These are phyloP conservation scores for Leccinum variabile DNA, from an alignment of 1,284 basidiomycete genomes.

Conservation along the genomic window DNA sequence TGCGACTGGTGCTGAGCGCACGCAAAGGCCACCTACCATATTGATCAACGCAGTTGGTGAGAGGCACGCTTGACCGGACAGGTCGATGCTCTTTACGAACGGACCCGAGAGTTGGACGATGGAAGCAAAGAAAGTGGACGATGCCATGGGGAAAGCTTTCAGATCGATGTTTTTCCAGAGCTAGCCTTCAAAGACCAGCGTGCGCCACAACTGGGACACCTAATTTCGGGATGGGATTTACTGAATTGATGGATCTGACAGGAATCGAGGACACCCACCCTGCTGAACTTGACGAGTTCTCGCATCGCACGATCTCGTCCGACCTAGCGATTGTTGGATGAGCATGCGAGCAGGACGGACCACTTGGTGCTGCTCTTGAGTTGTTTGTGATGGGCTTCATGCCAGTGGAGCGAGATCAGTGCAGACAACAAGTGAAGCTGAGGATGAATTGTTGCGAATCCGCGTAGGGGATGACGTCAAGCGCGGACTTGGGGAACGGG, in stretches of 20 bases:
- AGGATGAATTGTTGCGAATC: slow-evolving; percentile 37
- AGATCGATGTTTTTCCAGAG: too few relatives aligned
- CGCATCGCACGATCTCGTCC: slow-evolving; percentile 70
- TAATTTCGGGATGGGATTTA: slow-evolving; percentile 36
- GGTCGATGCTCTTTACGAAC: too few relatives aligned
- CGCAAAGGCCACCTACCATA: too few relatives aligned
- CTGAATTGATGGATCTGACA: slow-evolving; percentile 15
- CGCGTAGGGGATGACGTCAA: slow-evolving; percentile 41
- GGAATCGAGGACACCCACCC: slow-evolving; percentile 51
- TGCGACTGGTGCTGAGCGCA: too few relatives aligned
- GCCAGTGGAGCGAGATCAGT: slow-evolving; percentile 44
- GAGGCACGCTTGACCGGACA: too few relatives aligned
- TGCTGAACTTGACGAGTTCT: slow-evolving; percentile 77
- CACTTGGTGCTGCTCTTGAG: slow-evolving; percentile 47
- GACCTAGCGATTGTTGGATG: slow-evolving; percentile 62
- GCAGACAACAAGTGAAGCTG: slow-evolving; percentile 59
- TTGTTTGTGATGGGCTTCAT: slow-evolving; percentile 54
- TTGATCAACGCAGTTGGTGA: too few relatives aligned
- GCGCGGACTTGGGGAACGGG: slow-evolving; percentile 55
- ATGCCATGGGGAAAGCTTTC: too few relatives aligned
- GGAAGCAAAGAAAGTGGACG: too few relatives aligned
- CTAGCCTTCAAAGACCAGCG: slow-evolving; percentile 7
- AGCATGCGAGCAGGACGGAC: slow-evolving; percentile 57
- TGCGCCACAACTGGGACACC: slow-evolving; percentile 83
- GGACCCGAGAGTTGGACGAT: too few relatives aligned